Evolutionary conservation across 345 rosid genomes (phyloP).

Genomic region (Gossypium ekmanianum): DNA sequence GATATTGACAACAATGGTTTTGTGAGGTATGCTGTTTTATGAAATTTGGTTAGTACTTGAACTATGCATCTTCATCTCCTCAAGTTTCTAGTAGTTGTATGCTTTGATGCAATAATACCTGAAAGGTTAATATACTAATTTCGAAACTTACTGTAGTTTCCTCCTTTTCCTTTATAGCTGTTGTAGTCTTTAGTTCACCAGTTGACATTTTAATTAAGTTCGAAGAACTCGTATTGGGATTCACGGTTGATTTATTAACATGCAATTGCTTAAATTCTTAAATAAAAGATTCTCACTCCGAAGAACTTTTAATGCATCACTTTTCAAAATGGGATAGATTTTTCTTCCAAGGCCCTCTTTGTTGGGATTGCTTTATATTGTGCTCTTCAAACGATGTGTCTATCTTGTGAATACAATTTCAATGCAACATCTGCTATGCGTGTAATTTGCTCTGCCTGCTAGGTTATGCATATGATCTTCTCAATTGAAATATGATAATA

Average conservation of each 20-base stretch:
- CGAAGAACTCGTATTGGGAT: background rate
- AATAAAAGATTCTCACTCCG: background rate
- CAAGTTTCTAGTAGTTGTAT: background rate
- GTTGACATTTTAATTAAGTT: background rate
- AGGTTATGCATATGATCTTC: background rate
- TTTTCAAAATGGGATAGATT: background rate
- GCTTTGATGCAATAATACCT: background rate
- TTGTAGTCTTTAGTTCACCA: background rate
- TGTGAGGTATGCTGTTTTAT: slow-evolving; percentile 52
- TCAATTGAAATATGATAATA: background rate
- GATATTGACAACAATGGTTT: slow-evolving; percentile 81
- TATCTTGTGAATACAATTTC: background rate
- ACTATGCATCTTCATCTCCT: slow-evolving; percentile 2
- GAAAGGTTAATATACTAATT: background rate
- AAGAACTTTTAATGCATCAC: background rate
- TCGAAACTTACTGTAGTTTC: background rate
- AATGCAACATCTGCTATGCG: background rate
- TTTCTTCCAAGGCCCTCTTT: background rate
- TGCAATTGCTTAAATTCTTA: background rate
- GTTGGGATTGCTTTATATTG: background rate
- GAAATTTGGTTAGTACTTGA: background rate
- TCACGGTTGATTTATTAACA: background rate
- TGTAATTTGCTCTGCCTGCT: background rate
- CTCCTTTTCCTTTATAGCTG: background rate
- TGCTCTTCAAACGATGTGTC: background rate